Base-by-base conservation (phyloP, 1,284 basidiomycete species). In the Trametes pubescens region DNA sequence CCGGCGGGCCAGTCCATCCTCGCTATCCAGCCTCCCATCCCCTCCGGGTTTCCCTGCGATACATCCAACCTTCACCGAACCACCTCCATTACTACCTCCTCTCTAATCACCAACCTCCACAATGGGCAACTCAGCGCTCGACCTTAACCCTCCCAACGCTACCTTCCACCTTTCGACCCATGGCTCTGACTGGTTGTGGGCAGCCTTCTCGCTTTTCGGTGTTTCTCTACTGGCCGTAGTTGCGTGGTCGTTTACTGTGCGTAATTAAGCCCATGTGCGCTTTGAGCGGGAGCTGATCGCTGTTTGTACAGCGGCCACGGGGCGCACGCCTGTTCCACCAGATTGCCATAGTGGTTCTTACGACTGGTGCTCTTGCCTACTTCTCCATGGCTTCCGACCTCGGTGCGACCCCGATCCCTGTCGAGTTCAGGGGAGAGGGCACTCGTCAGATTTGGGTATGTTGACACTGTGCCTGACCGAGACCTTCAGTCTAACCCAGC, bases 371-470 rank as follows among this genome's bases (percentile, higher is more conserved):
- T 2, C 74, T 85, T 54, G 73, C 81, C 0, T 83, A 82, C 78
- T 88, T 86, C 74, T 78, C 80, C 21, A 84, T 88, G 83, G 88
- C 88, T 0, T 86, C 85, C 13, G 80, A 89, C 73, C 80, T 89
- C 57, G 88, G 88, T 32, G 78, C 77, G 52, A 82, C 86, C 4
- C 78, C 84, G 44, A 73, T 87, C 65, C 60, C 53, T 2, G 81
- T 83, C 61, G 83, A 86, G 71, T 88, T 84, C 72, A 65, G 71
- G 46, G 75, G 81, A 65, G 73, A 69, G 61, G 70, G 72, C 55
- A 82, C 80, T 9, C 82, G 87, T 46, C 80, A 84, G 64, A 80
- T 89, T 61, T 89, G 82, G 73, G 86, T 86, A 81, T 56, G 6
- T 46, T 5, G 18, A 46, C 6, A 13, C 43, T 22, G 9, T 13